Evolutionary conservation across 768 basidiomycete species (phyloP).

Genomic region (Tubosaeta sp.): DNA sequence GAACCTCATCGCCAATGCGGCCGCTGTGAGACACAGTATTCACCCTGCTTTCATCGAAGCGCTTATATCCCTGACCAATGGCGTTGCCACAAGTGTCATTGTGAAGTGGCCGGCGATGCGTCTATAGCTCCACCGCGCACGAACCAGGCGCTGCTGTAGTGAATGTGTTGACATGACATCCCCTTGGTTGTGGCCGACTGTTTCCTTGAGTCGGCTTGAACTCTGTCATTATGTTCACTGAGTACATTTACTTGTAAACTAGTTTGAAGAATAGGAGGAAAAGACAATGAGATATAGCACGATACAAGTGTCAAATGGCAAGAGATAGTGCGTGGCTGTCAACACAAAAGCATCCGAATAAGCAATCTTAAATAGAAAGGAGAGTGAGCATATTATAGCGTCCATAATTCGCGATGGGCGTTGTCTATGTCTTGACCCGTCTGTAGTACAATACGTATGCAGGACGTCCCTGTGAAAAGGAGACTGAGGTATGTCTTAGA

Average conservation of each 20-base stretch:
- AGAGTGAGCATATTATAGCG: not conserved
- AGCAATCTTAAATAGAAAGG: conserved; percentile 20
- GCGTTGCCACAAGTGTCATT: conserved; percentile 47
- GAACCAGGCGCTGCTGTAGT: conserved; percentile 17
- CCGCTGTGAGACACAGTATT: conserved; percentile 63
- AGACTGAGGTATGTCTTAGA: conserved; percentile 15
- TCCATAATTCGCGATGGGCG: not conserved
- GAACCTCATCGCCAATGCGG: conserved; percentile 43
- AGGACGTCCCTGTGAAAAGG: conserved; percentile 45
- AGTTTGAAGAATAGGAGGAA: conserved; percentile 7
- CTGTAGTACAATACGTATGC: conserved; percentile 86
- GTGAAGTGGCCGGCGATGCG: not conserved
- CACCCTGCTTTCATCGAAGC: conserved; percentile 68
- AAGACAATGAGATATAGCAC: conserved; percentile 15
- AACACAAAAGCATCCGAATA: not conserved
- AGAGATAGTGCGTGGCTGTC: conserved; percentile 14
- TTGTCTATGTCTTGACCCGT: conserved; percentile 36
- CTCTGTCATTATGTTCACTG: conserved; percentile 19
- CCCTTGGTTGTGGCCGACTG: not conserved
- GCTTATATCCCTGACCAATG: conserved; percentile 22
- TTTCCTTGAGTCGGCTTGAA: not conserved
- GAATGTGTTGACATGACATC: not conserved
- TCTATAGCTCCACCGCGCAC: conserved; percentile 4
- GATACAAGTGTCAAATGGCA: conserved; percentile 13
- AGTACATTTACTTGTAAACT: conserved; percentile 31